These are phyloP conservation scores for Asterochloris sp. DNA, from an alignment of 139 green algal genomes.

Conservation along the genomic window DNA sequence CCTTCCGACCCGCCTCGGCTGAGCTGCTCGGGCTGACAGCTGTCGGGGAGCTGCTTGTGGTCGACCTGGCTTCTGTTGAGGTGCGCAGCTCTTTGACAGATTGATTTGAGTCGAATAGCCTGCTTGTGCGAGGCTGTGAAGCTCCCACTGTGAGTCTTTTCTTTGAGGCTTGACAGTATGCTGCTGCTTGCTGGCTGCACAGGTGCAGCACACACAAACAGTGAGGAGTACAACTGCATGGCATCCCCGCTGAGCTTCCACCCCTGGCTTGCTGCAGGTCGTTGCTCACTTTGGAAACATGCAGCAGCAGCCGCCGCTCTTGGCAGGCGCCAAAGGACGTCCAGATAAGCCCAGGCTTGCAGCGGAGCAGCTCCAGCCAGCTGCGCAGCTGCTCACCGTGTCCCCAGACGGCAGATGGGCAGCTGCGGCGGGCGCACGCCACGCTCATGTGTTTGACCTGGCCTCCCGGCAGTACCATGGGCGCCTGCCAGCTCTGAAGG, in stretches of 20 bases:
- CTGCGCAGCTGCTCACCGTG: constrained; percentile 5
- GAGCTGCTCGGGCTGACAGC: constrained; percentile 1
- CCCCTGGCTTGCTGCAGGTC: neutral
- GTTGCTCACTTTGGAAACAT: neutral
- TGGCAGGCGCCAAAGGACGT: neutral
- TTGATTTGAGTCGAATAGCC: neutral
- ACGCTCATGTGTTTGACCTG: constrained; percentile 34
- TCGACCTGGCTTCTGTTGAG: neutral
- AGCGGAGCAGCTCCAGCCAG: neutral
- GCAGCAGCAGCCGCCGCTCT: neutral
- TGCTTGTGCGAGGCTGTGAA: neutral
- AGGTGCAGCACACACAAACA: neutral
- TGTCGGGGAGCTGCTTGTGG: neutral
- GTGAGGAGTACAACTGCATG: neutral
- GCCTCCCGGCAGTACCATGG: constrained; percentile 16
- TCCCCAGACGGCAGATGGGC: constrained; percentile 8
- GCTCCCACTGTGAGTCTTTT: neutral
- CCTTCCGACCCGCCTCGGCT: constrained; percentile 16
- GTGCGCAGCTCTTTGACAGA: neutral
- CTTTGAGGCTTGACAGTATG: neutral
- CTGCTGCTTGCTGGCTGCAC: neutral
- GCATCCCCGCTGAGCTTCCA: neutral
- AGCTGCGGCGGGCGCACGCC: neutral
- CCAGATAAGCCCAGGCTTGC: constrained; percentile 15
- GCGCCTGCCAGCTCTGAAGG: constrained; percentile 7